These are phyloP conservation scores for Sporothrix globosa DNA, from an alignment of 2,329 filamentous ascomycete genomes.

Conservation along the genomic window DNA sequence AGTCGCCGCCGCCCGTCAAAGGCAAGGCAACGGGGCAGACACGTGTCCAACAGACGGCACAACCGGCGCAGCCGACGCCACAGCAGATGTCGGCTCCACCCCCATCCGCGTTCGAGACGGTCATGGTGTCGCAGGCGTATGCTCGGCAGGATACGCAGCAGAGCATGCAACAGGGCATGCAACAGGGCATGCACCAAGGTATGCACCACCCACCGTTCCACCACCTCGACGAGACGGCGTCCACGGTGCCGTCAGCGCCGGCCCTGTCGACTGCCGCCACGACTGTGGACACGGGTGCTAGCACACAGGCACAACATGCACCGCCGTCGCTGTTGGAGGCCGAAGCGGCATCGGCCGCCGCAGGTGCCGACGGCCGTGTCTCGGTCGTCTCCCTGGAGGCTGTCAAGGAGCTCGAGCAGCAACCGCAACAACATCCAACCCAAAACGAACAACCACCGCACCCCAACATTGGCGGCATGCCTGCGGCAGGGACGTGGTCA, in stretches of 20 bases:
- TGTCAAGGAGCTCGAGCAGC: not conserved
- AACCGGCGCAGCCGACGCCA: not conserved
- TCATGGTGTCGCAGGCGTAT: slow-evolving; percentile 3
- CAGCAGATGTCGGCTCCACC: not conserved
- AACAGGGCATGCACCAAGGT: not conserved
- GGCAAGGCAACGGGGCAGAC: not conserved
- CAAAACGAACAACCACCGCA: not conserved
- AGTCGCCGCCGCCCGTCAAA: slow-evolving; percentile 1
- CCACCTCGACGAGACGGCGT: slow-evolving; percentile 6
- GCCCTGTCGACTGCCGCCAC: not conserved
- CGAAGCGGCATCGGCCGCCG: no score
- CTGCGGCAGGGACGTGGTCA: not conserved
- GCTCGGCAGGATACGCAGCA: not conserved
- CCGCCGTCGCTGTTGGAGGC: not conserved
- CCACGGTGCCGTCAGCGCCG: not conserved
- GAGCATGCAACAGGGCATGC: not conserved
- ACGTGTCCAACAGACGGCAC: not conserved
- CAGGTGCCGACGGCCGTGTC: slow-evolving; percentile 7
- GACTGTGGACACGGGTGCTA: not conserved
- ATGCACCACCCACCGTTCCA: not conserved
- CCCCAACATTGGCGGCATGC: not conserved
- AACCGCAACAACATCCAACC: not conserved
- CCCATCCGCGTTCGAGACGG: not conserved
- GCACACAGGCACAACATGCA: not conserved
- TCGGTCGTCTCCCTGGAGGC: not conserved